A percentile compares a stretch with the other conserved stretches of the same genome.
These are phyloP conservation scores for Nissolia schottii DNA, from an alignment of 306 rosid species.

Conservation along the genomic window DNA sequence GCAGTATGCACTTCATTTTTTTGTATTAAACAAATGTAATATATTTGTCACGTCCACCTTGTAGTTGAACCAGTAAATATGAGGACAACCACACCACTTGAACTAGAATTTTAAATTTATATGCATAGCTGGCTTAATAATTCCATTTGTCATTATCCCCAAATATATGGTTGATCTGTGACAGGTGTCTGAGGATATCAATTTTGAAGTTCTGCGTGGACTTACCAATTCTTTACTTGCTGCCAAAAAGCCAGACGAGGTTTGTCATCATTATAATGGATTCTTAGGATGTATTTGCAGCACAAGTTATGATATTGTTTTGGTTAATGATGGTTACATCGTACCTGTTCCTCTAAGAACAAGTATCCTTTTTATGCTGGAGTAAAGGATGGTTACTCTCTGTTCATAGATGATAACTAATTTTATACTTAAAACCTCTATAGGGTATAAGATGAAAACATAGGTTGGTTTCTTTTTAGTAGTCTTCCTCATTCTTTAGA, in stretches of 20 bases:
- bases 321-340: constrained; percentile 1
- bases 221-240: constrained; percentile 80
- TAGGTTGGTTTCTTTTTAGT: neutral
- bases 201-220: constrained; percentile 80
- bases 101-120: constrained; percentile 7
- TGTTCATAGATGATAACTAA: neutral
- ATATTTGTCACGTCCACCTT: neutral
- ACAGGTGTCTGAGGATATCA: constrained; percentile 70
- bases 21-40: neutral
- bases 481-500: neutral
- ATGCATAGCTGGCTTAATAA: neutral
- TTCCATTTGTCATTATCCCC: constrained; percentile 6
- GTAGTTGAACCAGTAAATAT: constrained; percentile 9
- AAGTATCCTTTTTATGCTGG: neutral
- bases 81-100: neutral
- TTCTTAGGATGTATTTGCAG: constrained; percentile 5
- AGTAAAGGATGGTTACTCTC: neutral
- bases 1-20: neutral
- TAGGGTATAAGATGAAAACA: neutral
- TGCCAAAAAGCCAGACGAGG: constrained; percentile 91
- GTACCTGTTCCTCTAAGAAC: neutral
- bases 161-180: constrained; percentile 19
- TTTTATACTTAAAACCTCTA: neutral
- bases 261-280: constrained; percentile 30
- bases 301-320: neutral